These are phyloP conservation scores for Raphanus hybrid DNA, from an alignment of 441 rosid genomes.

Conservation along the genomic window DNA sequence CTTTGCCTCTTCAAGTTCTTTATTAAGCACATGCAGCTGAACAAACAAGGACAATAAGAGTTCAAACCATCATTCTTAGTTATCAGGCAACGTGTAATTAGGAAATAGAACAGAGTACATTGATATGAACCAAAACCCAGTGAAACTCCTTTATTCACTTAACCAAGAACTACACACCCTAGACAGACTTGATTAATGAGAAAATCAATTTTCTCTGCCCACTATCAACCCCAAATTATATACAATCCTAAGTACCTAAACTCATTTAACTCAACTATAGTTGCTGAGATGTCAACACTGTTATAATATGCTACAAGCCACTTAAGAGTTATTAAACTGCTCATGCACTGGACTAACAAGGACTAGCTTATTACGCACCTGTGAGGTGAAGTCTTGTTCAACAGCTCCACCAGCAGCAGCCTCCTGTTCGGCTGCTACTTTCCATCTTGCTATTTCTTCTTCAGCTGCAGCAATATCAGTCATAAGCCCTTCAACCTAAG, in stretches of 20 bases:
- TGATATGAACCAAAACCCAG: neutral
- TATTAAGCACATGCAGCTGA: slow-evolving; percentile 70
- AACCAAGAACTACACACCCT: slow-evolving; percentile 9
- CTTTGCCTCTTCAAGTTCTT: slow-evolving; percentile 86
- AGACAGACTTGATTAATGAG: neutral
- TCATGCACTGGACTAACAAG: slow-evolving; percentile 14
- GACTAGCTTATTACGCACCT: slow-evolving; percentile 52
- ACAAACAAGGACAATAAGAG: slow-evolving; percentile 24
- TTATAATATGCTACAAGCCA: neutral
- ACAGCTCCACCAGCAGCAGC: slow-evolving; percentile 97
- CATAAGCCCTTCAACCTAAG: slow-evolving; percentile 96
- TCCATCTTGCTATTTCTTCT: slow-evolving; percentile 97
- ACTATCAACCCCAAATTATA: neutral
- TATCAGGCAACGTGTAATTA: neutral
- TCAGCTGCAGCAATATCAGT: slow-evolving; percentile 93
- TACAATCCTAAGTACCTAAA: neutral
- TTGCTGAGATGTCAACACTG: neutral
- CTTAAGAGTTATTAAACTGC: slow-evolving; percentile 17
- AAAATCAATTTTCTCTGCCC: neutral
- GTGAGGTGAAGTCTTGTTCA: slow-evolving; percentile 75
- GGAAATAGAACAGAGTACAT: neutral
- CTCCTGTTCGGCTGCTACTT: slow-evolving; percentile 97
- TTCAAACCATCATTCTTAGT: slow-evolving; percentile 20
- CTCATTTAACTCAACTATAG: neutral
- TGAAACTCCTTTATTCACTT: neutral